Evolutionary conservation across 208 protist genomes (phyloP), one percentile per base, ranked within the genome.

Genomic region (Crithidia sp.): DNA sequence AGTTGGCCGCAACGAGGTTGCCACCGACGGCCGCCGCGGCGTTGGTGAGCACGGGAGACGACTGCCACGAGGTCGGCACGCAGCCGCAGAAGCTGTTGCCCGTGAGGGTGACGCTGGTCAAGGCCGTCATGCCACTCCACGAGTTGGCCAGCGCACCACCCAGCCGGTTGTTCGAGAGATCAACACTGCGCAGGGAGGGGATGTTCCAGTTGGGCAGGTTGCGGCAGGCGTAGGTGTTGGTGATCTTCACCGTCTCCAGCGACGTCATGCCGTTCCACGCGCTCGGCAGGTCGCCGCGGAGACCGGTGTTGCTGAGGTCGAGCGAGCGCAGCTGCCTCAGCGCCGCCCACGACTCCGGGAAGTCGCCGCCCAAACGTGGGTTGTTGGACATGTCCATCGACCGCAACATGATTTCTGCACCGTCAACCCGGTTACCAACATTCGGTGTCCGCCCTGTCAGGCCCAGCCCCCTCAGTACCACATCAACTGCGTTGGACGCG

Each of bases 131-230:
- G 52, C 45, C 36, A 2, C 36, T 10, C 76, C 76, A 81, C 17
- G 69, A 65, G 50, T 5, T n/a, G 40, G 45, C 41, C 43, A 80
- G 61, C 6, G 19, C 14, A 39, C 75, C 75, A 8, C 39, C 8
- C 49, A 81, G n/a, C 43, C 53, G 17, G 69, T 72, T 81, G 50
- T 81, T 14, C 41, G 37, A 58, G 14, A 81, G 47, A 40, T 81
- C 76, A 7, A 72, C 39, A 14, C 3, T n/a, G 4, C 40, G 44
- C 55, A 80, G 69, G 2, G 54, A 40, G 0, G 50, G 0, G n/a
- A 79, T 80, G 68, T 49, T 45, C 61, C 61, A 69, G 40, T 67
- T 67, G 47, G 64, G 72, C 16, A 77, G 47, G 36, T 14, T 13
- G 13, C 14, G n/a, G 63, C 62, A 77, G 9, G 59, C 50, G 64